Evolutionary conservation across 306 rosid species (phyloP), one percentile per base, ranked within the genome.

Genomic region (Delonix regia): DNA sequence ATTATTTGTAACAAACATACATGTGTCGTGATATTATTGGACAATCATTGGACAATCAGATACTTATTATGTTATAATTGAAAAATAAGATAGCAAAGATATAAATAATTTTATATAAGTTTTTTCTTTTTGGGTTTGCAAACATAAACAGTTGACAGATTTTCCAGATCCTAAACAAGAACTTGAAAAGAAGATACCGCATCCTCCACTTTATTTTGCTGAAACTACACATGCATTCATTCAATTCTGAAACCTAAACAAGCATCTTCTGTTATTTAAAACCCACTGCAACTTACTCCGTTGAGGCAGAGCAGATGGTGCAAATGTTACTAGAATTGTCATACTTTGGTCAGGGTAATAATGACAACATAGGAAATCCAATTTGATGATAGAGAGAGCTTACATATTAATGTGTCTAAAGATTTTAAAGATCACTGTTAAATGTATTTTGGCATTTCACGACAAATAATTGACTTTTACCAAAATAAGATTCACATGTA

Each of bases 391-490:
- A 22, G 53, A 41, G 53, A 2, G 12, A 67, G n/a, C 72, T 22
- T 22, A 67, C 34, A 2, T 42, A 12, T 65, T 41, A 22, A 42
- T 42, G 51, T 42, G 53, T 64, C 22, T 64, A 5, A 4, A 19
- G 18, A 49, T 64, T 64, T 22, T 10, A 36, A 5, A n/a, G 18
- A 38, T 42, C 4, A 64, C 5, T 36, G 24, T 39, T 73, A 55
- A 67, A 27, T 14, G 16, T 73, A 27, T 60, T 47, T 27, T 24
- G 44, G 28, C 25, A 24, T 72, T 66, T 14, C 33, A 41, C 59
- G 18, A 13, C 48, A 62, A 70, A 76, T 60, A 77, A 55, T 55
- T 78, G 67, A 56, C 41, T 66, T 72, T 34, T 47, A 47, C 18
- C 27, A 3, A 27, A n/a, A 25, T 14, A 62, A 51, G 56, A 14